Conservation (phyloP, 2,329 filamentous ascomycete species). For the Epichloe elymi region DNA sequence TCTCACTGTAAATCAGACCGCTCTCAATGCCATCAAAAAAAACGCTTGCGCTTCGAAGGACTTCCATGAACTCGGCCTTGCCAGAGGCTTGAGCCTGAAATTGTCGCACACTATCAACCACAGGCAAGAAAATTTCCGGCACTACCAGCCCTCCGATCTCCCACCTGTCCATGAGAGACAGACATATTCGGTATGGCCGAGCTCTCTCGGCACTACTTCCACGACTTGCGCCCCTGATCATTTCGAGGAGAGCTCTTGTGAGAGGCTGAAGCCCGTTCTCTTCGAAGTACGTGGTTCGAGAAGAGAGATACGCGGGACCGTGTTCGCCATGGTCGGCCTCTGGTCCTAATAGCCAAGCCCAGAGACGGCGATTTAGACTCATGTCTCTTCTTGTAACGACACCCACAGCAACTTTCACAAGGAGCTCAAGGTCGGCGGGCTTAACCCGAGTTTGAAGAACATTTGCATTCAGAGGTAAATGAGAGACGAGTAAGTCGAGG, state of each 20-base stretch:
- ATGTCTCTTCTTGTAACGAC: slow-evolving; percentile 88
- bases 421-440: slow-evolving; percentile 61
- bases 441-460: slow-evolving; percentile 68
- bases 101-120: slow-evolving; percentile 63
- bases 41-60: slow-evolving; percentile 80
- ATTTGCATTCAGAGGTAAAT: slow-evolving; percentile 71
- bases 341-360: slow-evolving; percentile 85
- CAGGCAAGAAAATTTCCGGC: slow-evolving; percentile 75
- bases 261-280: slow-evolving; percentile 64
- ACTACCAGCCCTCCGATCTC: slow-evolving; percentile 88
- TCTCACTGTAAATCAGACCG: slow-evolving; percentile 77
- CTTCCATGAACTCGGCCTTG: slow-evolving; percentile 68
- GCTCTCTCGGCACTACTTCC: slow-evolving; percentile 47
- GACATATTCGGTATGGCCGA: slow-evolving; percentile 76
- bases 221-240: slow-evolving; percentile 44
- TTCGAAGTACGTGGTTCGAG: slow-evolving; percentile 70
- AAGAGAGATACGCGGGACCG: slow-evolving; percentile 33
- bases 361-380: slow-evolving; percentile 89
- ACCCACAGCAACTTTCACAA: slow-evolving; percentile 71
- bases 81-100: slow-evolving; percentile 54
- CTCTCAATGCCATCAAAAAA: slow-evolving; percentile 98
- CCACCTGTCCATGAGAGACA: slow-evolving; percentile 97
- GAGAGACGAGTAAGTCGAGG: slow-evolving; percentile 79
- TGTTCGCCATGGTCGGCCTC: slow-evolving; percentile 36
- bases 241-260: slow-evolving; percentile 58